Evolutionary conservation across 2,329 filamentous ascomycete genomes (phyloP).

Genomic region (Penicillium sp.): DNA sequence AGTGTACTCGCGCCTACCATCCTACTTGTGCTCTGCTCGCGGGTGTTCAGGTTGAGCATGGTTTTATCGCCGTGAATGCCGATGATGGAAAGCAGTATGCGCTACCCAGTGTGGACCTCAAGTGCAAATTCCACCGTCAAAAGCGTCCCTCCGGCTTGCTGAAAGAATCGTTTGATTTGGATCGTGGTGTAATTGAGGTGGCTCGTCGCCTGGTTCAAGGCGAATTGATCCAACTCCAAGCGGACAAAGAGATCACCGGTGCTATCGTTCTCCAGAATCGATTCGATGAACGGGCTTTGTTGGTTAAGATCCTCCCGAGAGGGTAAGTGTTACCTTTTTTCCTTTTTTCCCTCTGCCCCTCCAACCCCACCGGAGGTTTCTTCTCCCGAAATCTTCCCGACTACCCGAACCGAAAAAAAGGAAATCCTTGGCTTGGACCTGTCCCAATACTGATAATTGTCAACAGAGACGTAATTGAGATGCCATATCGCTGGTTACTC

Average conservation of each 20-base stretch:
- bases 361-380: constrained; percentile 6
- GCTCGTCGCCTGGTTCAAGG: constrained; percentile 68
- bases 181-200: constrained; percentile 66
- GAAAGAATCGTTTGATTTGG: constrained; percentile 67
- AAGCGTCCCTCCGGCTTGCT: constrained; percentile 79
- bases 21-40: constrained; percentile 91
- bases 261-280: constrained; percentile 85
- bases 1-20: constrained; percentile 90
- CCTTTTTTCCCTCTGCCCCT: not conserved
- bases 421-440: not conserved
- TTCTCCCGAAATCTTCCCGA: constrained; percentile 6
- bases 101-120: constrained; percentile 87
- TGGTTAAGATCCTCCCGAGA: constrained; percentile 81
- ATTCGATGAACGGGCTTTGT: constrained; percentile 68
- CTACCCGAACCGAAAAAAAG: constrained; percentile 6
- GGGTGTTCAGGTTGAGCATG: constrained; percentile 87
- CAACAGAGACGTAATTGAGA: constrained; percentile 53
- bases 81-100: constrained; percentile 92
- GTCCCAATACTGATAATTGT: constrained; percentile 35
- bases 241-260: constrained; percentile 82
- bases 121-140: constrained; percentile 88
- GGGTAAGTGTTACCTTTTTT: constrained; percentile 58
- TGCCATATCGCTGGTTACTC: constrained; percentile 58
- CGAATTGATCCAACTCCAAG: constrained; percentile 85
- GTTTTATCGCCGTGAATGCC: constrained; percentile 79